Evolutionary conservation across 2,329 filamentous ascomycete genomes (phyloP).

Genomic region (Xylariomycetidae sp.): DNA sequence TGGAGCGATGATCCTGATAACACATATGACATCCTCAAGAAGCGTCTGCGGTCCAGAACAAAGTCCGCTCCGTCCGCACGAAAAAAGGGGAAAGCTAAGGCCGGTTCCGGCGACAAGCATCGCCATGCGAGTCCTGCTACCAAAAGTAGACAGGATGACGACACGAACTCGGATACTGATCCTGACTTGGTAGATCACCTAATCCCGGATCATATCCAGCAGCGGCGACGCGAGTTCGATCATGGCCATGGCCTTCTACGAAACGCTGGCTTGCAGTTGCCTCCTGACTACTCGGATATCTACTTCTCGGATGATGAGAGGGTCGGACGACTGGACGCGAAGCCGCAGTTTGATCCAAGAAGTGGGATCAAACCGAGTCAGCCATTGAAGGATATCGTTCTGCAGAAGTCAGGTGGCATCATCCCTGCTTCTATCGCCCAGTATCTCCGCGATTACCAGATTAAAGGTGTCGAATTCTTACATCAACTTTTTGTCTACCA

Average conservation of each 20-base stretch:
- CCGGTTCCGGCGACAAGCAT: neutral
- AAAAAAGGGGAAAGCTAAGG: constrained; percentile 18
- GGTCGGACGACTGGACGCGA: constrained; percentile 59
- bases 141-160: neutral
- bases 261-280: constrained; percentile 66
- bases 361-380: constrained; percentile 60
- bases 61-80: constrained; percentile 4
- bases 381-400: constrained; percentile 67
- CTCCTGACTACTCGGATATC: constrained; percentile 72
- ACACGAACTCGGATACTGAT: constrained; percentile 35
- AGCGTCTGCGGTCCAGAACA: constrained; percentile 14
- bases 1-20: constrained; percentile 25
- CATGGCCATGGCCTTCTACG: constrained; percentile 52
- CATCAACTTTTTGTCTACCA: constrained; percentile 89
- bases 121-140: neutral
- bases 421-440: constrained; percentile 89
- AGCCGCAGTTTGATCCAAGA: constrained; percentile 59
- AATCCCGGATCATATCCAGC: constrained; percentile 69
- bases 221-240: constrained; percentile 67
- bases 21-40: constrained; percentile 15
- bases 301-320: constrained; percentile 69
- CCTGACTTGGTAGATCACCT: constrained; percentile 44
- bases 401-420: constrained; percentile 70
- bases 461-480: constrained; percentile 78
- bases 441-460: constrained; percentile 87